phyloP scores from a whole-genome alignment of 192 early-diverging fungal species.

The Umbelopsis sp. region DNA sequence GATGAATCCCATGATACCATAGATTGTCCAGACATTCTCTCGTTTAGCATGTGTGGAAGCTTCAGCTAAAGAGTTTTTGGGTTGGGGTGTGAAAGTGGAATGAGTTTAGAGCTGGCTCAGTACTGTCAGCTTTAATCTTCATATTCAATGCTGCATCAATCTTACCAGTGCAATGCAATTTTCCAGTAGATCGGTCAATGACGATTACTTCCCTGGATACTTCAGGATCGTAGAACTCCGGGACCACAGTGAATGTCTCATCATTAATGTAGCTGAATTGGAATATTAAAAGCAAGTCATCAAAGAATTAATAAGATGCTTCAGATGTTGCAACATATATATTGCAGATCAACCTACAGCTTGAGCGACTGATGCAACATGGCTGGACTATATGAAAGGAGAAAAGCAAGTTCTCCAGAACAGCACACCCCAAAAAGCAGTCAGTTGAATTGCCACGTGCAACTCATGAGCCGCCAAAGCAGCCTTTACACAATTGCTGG shows the following conservation, averaged over 20 bases:
- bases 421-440: background rate
- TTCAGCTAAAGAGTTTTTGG: background rate
- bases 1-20: conserved; percentile 76
- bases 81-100: too few species aligned
- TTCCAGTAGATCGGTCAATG: conserved; percentile 54
- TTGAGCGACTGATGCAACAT: conserved; percentile 17
- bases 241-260: conserved; percentile 60
- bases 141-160: background rate
- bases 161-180: conserved; percentile 26
- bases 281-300: too few species aligned
- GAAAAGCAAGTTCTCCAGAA: background rate
- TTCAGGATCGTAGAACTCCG: conserved; percentile 48
- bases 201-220: conserved; percentile 56
- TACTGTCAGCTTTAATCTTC: background rate
- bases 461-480: background rate
- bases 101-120: background rate
- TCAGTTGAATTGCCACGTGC: conserved; percentile 4
- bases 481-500: too few species aligned
- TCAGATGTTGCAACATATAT: too few species aligned
- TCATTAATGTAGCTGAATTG: conserved; percentile 53
- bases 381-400: background rate
- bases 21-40: conserved; percentile 55
- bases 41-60: conserved; percentile 45
- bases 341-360: background rate
- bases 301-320: background rate